Conservation (phyloP, 176 grass and related monocot genomes). For the Bolboschoenus planiculmis region DNA sequence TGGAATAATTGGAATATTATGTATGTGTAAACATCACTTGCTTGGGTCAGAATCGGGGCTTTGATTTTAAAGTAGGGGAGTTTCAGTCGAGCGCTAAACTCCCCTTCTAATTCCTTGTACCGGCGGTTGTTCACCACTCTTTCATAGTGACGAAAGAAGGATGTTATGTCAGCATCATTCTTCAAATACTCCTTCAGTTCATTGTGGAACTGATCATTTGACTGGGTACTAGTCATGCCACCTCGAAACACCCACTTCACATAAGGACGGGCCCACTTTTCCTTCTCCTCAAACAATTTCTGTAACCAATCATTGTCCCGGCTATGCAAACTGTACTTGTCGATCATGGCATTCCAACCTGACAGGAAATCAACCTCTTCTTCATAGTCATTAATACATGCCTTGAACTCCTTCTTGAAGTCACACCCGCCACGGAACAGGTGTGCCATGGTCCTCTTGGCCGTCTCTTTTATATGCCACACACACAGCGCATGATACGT, state of each 20-base stretch:
- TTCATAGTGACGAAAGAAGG: slow-evolving; percentile 35
- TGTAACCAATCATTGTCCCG: slow-evolving; percentile 39
- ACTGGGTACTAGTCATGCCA: slow-evolving; percentile 47
- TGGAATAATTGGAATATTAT: slow-evolving; percentile 66
- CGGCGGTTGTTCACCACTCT: slow-evolving; percentile 37
- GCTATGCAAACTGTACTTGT: slow-evolving; percentile 37
- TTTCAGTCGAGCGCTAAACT: slow-evolving; percentile 41
- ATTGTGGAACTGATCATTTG: slow-evolving; percentile 33
- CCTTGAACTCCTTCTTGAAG: slow-evolving; percentile 67
- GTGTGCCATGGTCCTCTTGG: slow-evolving; percentile 29
- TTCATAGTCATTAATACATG: slow-evolving; percentile 50
- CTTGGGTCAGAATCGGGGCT: slow-evolving; percentile 52
- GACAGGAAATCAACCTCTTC: slow-evolving; percentile 40
- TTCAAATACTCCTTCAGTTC: slow-evolving; percentile 38
- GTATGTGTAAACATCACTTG: slow-evolving; percentile 43
- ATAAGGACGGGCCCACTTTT: slow-evolving; percentile 60
- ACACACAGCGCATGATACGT: slow-evolving; percentile 43
- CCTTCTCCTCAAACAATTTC: slow-evolving; percentile 51
- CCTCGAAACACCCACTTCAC: slow-evolving; percentile 49
- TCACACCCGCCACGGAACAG: slow-evolving; percentile 29
- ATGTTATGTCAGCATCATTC: slow-evolving; percentile 31
- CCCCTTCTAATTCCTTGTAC: slow-evolving; percentile 39
- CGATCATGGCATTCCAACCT: slow-evolving; percentile 51
- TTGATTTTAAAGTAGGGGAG: slow-evolving; percentile 51
- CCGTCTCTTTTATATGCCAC: slow-evolving; percentile 42